phyloP scores from a whole-genome alignment of 345 rosid species.

The Gossypium australe region DNA sequence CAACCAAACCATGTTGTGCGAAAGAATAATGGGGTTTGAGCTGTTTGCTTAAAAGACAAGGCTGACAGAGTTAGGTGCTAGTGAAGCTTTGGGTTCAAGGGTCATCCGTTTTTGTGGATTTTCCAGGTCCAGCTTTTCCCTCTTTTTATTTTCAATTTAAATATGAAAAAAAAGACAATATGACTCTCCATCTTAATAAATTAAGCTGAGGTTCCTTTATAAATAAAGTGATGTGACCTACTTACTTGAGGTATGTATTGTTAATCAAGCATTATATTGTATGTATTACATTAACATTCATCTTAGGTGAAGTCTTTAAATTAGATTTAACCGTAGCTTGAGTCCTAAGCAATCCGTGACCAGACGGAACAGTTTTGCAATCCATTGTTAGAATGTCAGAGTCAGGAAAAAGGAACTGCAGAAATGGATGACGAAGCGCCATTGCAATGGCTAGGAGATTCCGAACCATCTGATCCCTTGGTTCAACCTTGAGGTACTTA shows the following conservation, averaged over 20 bases:
- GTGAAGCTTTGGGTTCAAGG: slow-evolving; percentile 73
- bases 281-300: slow-evolving; percentile 11
- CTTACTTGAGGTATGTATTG: background rate
- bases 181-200: background rate
- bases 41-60: slow-evolving; percentile 67
- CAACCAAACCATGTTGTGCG: slow-evolving; percentile 18
- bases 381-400: background rate
- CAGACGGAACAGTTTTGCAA: background rate
- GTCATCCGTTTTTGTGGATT: slow-evolving; percentile 36
- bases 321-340: slow-evolving; percentile 18
- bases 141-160: background rate
- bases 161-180: background rate
- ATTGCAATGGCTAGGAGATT: slow-evolving; percentile 5
- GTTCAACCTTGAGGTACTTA: background rate
- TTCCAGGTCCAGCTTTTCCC: slow-evolving; percentile 21
- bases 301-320: background rate
- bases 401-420: background rate
- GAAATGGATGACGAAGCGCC: background rate
- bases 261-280: background rate
- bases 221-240: slow-evolving; percentile 11
- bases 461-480: slow-evolving; percentile 4
- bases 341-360: slow-evolving; percentile 25
- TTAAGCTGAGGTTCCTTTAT: slow-evolving; percentile 17
- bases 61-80: slow-evolving; percentile 55
- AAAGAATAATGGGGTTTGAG: slow-evolving; percentile 28